Base-by-base conservation (phyloP, 2,329 filamentous ascomycete genomes). In the Nigrospora sphaerica region DNA sequence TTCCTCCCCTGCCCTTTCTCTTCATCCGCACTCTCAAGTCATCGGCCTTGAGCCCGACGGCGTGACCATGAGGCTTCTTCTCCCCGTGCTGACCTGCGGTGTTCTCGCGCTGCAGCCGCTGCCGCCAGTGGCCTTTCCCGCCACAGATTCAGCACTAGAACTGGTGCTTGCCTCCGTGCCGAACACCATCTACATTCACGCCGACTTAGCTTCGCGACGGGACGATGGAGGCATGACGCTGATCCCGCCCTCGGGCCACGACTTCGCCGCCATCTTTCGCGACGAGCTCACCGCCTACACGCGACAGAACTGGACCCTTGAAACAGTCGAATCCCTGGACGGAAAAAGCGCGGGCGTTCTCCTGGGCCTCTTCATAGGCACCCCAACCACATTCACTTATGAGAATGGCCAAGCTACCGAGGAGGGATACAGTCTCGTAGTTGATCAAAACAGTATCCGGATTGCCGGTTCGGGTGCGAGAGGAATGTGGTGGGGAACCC, bases 221-320 rank as follows among this genome's bases (percentile, higher is more conserved):
- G 75, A 78, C 46, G 59, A 61, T 0, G 59, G 67, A 42, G 74
- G 74, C 1, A 55, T 76, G 28, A 77, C 73, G 0, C 62, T 77
- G 10, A 77, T 78, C 38, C 75, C 75, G 1, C 75, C 75, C 0
- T 70, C 68, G 0, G 70, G 70, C 1, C 52, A 60, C n/a, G 69
- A 75, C 4, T 78, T 78, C 37, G 74, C 73, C 2, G 54, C 62
- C 16, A 70, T 65, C 0, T 76, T 78, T 47, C 54, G 59, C 18
- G 53, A 66, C 4, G 75, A 78, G 49, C 59, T 78, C 2, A 54
- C 62, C 4, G 52, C 63, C 11, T 46, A 72, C 4, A 68, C 72
- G 1, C 64, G 67, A 16, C 52, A 54, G 7, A 57, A 64, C 3
- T 75, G 71, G 71, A 61, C 63, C 2, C 54, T 77, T 14, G 52